Percentiles rank a stretch among this genome's conserved stretches.
phyloP scores from a whole-genome alignment of 2,329 filamentous ascomycete species.

The Penicillium sp. region DNA sequence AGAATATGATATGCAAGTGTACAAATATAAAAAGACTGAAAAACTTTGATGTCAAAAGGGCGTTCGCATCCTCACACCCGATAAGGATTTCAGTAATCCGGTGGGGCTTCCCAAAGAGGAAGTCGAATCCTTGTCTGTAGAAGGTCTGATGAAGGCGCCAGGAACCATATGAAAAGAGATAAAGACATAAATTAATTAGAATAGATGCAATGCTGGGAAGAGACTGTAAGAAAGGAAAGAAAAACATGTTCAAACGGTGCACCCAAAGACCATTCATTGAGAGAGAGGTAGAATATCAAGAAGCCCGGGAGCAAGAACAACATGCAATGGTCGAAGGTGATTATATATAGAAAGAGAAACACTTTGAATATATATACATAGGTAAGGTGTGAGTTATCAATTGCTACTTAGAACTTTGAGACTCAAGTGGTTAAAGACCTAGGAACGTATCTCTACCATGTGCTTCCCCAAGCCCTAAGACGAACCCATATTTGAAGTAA shows the following conservation, averaged over 20 bases:
- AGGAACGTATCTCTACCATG: neutral
- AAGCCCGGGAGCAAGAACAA: neutral
- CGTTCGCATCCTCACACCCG: slow-evolving; percentile 15
- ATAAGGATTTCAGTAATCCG: slow-evolving; percentile 17
- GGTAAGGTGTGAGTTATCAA: neutral
- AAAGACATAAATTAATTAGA: neutral
- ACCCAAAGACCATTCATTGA: neutral
- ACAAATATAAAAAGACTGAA: neutral
- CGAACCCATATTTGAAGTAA: neutral
- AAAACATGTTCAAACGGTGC: neutral
- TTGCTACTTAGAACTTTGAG: neutral
- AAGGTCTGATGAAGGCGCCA: neutral
- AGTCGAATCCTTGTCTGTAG: slow-evolving; percentile 12
- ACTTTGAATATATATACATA: neutral
- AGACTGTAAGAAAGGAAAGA: neutral
- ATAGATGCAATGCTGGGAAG: accelerated
- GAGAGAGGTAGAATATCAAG: neutral
- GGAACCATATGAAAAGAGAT: neutral
- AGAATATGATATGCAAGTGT: neutral
- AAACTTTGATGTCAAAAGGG: neutral
- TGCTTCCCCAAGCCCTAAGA: neutral
- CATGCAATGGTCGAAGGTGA: neutral
- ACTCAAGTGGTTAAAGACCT: neutral
- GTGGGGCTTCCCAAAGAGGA: slow-evolving; percentile 16
- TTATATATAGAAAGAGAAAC: no score